Evolutionary conservation across 208 protist genomes (phyloP).

Genomic region (Tritrichomonas musculus): DNA sequence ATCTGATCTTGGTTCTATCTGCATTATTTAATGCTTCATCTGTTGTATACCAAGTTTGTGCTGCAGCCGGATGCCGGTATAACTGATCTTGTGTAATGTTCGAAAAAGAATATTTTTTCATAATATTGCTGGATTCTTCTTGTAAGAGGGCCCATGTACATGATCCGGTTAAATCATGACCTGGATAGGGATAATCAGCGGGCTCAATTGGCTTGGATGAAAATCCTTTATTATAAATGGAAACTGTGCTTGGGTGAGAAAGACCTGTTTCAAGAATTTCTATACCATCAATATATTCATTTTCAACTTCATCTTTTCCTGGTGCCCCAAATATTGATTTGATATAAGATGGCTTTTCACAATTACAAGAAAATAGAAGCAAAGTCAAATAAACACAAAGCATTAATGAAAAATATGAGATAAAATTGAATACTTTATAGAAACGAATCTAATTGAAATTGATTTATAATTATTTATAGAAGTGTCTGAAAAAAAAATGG

Average conservation of each 20-base stretch:
- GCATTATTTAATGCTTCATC: background rate
- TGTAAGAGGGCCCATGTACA: background rate
- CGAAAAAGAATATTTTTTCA: background rate
- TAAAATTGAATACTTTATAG: no score
- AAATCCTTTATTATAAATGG: background rate
- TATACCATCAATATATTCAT: no score
- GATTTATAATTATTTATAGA: no score
- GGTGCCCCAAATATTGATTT: no score
- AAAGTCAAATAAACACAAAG: no score
- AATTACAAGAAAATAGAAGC: no score
- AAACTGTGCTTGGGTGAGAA: background rate
- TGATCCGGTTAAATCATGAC: background rate
- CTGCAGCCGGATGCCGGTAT: background rate
- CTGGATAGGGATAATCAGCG: background rate
- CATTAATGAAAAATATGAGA: no score
- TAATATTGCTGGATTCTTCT: background rate
- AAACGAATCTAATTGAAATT: no score
- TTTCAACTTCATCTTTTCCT: no score
- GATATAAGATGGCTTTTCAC: no score
- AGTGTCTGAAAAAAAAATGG: no score
- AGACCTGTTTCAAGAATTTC: no score
- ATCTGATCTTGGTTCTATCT: background rate
- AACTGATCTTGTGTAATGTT: background rate
- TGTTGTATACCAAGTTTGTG: background rate
- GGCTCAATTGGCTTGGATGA: background rate